Base-by-base conservation (phyloP, 768 basidiomycete genomes). In the Lentinula edodes region DNA sequence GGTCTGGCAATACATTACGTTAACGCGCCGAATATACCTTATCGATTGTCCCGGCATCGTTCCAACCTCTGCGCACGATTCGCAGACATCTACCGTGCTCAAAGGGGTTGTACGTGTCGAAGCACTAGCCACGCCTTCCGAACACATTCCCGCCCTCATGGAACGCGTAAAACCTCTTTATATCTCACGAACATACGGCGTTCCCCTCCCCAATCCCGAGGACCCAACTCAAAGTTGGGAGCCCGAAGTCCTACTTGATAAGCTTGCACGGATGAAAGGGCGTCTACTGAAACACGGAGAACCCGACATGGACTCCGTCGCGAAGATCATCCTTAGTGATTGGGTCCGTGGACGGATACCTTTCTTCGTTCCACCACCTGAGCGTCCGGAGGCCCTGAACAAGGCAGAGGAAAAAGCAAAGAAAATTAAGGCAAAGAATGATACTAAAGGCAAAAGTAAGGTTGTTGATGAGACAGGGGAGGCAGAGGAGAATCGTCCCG, bases 31-130 rank as follows among this genome's bases (percentile, higher is more conserved):
- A 58, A 99, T 99, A 71, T 99, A 98, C 79, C 89, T 99, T 66
- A 98, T 99, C 77, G 97, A 99, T 75, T 99, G 97, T 72, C 97
- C 97, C 34, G 97, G 97, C 53, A 92, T 98, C 73, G 97, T 98
- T 1, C 96, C 96, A 2, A 89, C 94, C 16, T 95, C 94, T 23
- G 90, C 93, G 2, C 82, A 91, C 64, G 95, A 98, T 73, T 84
- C 90, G 2, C 89, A 96, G 70, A 93, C 93, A 0, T 84, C 87
- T 15, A 97, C 88, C 4, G 97, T 98, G 23, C 83, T 99, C 62
- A 99, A 99, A 75, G 97, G 96, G 18, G 95, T 98, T 53, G 86
- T 98, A 42, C 90, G 96, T 62, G 93, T 98, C 20, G 96, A 98
- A 76, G 94, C 95, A 60, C 83, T 99, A 15, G 83, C 93, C 2